Evolutionary conservation across 495 filamentous ascomycete genomes (phyloP).

Genomic region (Talaromyces proteolyticus): DNA sequence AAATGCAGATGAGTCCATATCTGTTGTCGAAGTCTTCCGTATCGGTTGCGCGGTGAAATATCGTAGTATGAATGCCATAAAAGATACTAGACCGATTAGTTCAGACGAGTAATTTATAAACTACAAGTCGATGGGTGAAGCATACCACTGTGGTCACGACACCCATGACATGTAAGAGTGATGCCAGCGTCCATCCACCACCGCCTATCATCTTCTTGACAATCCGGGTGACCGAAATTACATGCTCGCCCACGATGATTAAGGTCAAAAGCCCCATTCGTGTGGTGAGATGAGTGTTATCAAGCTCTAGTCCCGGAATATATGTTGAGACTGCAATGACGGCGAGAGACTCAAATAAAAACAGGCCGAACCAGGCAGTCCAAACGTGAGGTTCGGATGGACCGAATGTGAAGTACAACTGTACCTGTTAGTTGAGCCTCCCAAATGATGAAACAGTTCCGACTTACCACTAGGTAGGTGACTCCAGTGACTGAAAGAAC

Average conservation of each 20-base stretch:
- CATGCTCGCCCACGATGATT: constrained; percentile 65
- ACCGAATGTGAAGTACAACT: constrained; percentile 37
- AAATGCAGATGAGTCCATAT: constrained; percentile 64
- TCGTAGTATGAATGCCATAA: constrained; percentile 71
- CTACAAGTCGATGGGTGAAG: too few relatives aligned
- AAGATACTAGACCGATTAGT: constrained; percentile 44
- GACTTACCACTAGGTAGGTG: constrained; percentile 45
- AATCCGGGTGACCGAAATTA: constrained; percentile 47
- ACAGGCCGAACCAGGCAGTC: constrained; percentile 55
- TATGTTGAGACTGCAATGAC: constrained; percentile 49
- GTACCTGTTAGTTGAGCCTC: neutral
- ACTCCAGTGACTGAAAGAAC: constrained; percentile 34
- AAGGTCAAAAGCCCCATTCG: constrained; percentile 62
- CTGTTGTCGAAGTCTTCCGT: constrained; percentile 51
- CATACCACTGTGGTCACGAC: constrained; percentile 42
- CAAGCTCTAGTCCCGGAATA: constrained; percentile 53
- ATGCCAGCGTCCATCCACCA: constrained; percentile 41
- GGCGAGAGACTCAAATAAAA: constrained; percentile 45
- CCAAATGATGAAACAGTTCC: constrained; percentile 9
- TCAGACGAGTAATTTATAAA: too few relatives aligned
- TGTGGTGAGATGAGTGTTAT: constrained; percentile 59
- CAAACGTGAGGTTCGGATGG: constrained; percentile 30
- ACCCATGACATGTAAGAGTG: constrained; percentile 45
- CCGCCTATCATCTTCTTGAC: constrained; percentile 50
- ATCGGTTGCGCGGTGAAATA: constrained; percentile 26